Evolutionary conservation across 108 stramenopile species (phyloP).

Genomic region (Cyclotella choctawhatcheeana): DNA sequence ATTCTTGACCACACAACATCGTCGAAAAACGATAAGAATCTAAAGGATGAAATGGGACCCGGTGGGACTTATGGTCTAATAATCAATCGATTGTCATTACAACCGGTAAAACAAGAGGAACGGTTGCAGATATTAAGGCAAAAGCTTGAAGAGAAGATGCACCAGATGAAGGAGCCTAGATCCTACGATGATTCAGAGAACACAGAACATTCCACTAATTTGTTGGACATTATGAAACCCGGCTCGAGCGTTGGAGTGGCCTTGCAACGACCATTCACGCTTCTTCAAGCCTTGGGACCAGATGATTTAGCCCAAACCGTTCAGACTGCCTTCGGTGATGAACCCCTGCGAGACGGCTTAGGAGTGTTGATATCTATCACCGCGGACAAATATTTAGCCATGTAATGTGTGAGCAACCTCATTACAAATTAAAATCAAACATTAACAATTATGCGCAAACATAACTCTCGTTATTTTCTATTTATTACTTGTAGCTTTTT

Average conservation of each 20-base stretch:
- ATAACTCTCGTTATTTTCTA: too few species aligned
- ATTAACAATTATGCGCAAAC: too few species aligned
- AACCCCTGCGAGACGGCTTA: slow-evolving; percentile 72
- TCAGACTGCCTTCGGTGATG: slow-evolving; percentile 63
- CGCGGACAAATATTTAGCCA: too few species aligned
- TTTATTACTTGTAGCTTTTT: too few species aligned
- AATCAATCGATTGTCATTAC: slow-evolving; percentile 68
- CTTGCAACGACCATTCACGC: slow-evolving; percentile 28
- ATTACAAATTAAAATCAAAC: too few species aligned
- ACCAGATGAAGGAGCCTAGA: neutral
- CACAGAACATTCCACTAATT: slow-evolving; percentile 9
- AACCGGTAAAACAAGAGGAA: slow-evolving; percentile 40
- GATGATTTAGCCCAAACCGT: slow-evolving; percentile 52
- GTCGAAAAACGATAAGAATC: slow-evolving; percentile 8
- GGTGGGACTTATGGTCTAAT: slow-evolving; percentile 85
- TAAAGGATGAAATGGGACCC: slow-evolving; percentile 13
- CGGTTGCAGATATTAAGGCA: slow-evolving; percentile 33
- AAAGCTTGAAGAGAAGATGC: slow-evolving; percentile 36
- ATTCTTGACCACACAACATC: slow-evolving; percentile 65
- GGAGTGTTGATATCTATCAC: too few species aligned
- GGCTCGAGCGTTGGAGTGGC: neutral
- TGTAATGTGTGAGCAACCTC: too few species aligned
- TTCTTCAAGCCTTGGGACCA: slow-evolving; percentile 14
- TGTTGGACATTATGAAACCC: slow-evolving; percentile 10
- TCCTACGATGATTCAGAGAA: neutral